Base-by-base conservation (phyloP, 768 basidiomycete genomes). In the Amanita exitialis region DNA sequence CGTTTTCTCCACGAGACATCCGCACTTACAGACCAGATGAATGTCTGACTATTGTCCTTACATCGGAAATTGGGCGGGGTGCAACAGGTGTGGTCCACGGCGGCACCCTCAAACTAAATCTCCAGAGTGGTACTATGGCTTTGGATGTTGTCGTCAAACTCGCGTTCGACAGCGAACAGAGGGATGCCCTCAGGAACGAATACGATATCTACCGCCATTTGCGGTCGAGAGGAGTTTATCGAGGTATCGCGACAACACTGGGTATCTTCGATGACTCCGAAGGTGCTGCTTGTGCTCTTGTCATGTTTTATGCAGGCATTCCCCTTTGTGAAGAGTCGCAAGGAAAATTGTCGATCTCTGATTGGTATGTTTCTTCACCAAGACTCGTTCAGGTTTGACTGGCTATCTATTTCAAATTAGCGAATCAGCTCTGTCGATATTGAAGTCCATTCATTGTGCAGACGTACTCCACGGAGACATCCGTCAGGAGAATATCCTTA, bases 391-490 rank as follows among this genome's bases (percentile, higher is more conserved):
- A n/a, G n/a, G n/a, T n/a, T n/a, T n/a, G 25, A 52, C 30, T 49
- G 37, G 34, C 47, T 52, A 51, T 42, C 47, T 32, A 39, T 55
- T 53, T 25, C 20, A 44, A 57, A 49, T 46, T 36, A 57, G 56
- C 21, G 45, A 53, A 53, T 47, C 54, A 21, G 51, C 51, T 36
- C 46, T 57, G 25, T 44, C 50, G 23, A 51, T 54, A 30, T 52
- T 57, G 43, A 41, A 44, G 35, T 51, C 54, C 41, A 58, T 58
- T 49, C 57, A 58, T 52, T 20, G 44, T 30, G 57, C 57, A 23
- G 52, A 49, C 27, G 56, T 58, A 53, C 57, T 58, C 38, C 57
- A 58, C 25, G 57, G 57, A 35, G 57, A 58, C 38, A 44, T 58
- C 52, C 54, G 54, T 49, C 37, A n/a, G 54, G 54, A 49, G 16